Conservation (phyloP, 169 alveolate genomes). For the Cryptosporidium sp. region DNA sequence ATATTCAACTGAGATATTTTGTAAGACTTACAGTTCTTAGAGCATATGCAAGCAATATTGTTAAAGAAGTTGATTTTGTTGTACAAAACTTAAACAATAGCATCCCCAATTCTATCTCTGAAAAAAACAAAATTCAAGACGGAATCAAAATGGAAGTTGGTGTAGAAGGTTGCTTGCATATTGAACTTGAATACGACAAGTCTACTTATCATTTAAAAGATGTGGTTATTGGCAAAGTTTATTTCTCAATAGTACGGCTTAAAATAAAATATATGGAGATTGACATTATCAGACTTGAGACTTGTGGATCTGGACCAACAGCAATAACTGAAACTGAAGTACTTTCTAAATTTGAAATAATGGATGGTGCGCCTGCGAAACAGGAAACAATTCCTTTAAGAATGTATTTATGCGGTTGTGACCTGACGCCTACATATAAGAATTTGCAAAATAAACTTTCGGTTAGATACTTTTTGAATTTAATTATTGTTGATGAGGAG, state of each 20-base stretch:
- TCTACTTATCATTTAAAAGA: constrained; percentile 96
- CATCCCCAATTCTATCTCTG: constrained; percentile 16
- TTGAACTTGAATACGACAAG: constrained; percentile 88
- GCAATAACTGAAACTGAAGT: constrained; percentile 94
- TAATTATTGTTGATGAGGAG: constrained; percentile 98
- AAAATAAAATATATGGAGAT: constrained; percentile 98
- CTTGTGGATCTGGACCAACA: constrained; percentile 84
- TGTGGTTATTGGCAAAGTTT: constrained; percentile 96
- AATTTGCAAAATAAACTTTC: constrained; percentile 95
- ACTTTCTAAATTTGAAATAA: constrained; percentile 96
- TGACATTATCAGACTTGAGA: constrained; percentile 87
- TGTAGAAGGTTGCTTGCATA: constrained; percentile 96
- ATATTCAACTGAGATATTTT: constrained; percentile 91
- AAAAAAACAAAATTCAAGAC: constrained; percentile 28
- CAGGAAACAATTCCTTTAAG: constrained; percentile 97
- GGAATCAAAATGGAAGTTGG: constrained; percentile 90
- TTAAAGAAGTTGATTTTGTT: constrained; percentile 94
- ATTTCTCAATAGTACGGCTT: constrained; percentile 96
- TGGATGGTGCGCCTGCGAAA: constrained; percentile 99
- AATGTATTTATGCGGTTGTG: constrained; percentile 95
- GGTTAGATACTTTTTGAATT: constrained; percentile 95
- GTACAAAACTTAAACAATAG: constrained; percentile 88
- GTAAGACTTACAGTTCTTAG: constrained; percentile 92
- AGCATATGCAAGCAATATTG: constrained; percentile 92
- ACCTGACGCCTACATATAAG: constrained; percentile 97